Conservation (phyloP, 139 green algal genomes). For the Prasinococcaceae sp. region DNA sequence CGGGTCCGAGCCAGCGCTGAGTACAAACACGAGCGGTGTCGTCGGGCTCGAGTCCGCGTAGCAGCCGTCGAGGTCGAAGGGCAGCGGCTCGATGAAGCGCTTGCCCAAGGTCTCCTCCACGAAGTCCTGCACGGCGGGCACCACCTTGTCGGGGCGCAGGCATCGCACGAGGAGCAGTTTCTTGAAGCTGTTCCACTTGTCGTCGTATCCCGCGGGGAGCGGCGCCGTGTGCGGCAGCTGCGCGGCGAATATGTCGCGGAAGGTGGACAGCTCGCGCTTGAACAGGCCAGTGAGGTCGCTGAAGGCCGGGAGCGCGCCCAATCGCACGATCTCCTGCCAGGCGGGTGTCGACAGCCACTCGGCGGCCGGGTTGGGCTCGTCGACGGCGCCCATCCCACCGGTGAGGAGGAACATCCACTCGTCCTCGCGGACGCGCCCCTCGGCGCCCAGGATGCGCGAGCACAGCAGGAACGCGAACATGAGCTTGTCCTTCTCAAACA, state of each 20-base stretch:
- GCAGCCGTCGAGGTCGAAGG: constrained; percentile 18
- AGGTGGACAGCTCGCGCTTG: constrained; percentile 7
- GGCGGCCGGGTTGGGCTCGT: constrained; percentile 37
- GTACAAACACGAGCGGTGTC: constrained; percentile 25
- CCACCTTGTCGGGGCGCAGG: constrained; percentile 25
- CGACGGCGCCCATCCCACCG: constrained; percentile 7
- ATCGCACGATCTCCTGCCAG: constrained; percentile 32
- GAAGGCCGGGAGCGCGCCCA: constrained; percentile 13
- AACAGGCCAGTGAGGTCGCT: constrained; percentile 5
- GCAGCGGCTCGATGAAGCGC: constrained; percentile 20
- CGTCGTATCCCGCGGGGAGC: constrained; percentile 3
- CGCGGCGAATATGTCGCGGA: constrained; percentile 20
- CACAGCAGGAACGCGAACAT: constrained; percentile 27
- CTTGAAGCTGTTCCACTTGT: constrained; percentile 6
- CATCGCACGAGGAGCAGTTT: constrained; percentile 22
- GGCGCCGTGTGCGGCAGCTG: constrained; percentile 9
- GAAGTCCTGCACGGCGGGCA: constrained; percentile 19
- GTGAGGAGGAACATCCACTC: constrained; percentile 68
- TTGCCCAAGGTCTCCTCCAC: constrained; percentile 13
- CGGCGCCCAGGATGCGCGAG: constrained; percentile 18
- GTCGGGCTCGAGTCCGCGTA: constrained; percentile 17
- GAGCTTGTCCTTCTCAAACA: constrained; percentile 38
- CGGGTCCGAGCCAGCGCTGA: constrained; percentile 22
- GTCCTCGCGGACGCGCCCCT: constrained; percentile 35
- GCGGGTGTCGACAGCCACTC: constrained; percentile 45